Conservation (phyloP, 2,329 filamentous ascomycete genomes). For the Cladosporium sp. region DNA sequence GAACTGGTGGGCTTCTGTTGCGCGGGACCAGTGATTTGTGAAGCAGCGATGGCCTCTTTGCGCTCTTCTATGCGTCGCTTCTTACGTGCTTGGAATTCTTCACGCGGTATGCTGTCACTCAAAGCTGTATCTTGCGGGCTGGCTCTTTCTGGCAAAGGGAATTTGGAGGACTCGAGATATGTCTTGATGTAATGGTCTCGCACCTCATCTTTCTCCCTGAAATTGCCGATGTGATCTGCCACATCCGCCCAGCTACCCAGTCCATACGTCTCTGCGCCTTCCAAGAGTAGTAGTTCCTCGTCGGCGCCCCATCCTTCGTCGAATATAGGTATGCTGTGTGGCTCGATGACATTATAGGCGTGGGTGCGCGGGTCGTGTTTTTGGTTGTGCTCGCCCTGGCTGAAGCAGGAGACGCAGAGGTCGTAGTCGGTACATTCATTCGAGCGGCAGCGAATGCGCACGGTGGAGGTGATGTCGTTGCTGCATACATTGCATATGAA, state of each 20-base stretch:
- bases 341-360: slow-evolving; percentile 89
- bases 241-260: slow-evolving; percentile 97
- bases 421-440: slow-evolving; percentile 86
- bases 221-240: slow-evolving; percentile 95
- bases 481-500: slow-evolving; percentile 98
- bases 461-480: slow-evolving; percentile 93
- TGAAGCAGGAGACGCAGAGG: slow-evolving; percentile 92
- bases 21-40: slow-evolving; percentile 72
- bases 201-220: slow-evolving; percentile 90
- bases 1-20: slow-evolving; percentile 86
- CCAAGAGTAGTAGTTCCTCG: slow-evolving; percentile 86
- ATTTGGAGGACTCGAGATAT: slow-evolving; percentile 76
- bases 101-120: slow-evolving; percentile 74
- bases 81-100: slow-evolving; percentile 89
- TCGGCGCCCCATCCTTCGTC: slow-evolving; percentile 94
- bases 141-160: slow-evolving; percentile 81
- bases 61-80: slow-evolving; percentile 90
- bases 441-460: slow-evolving; percentile 89
- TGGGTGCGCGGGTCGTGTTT: slow-evolving; percentile 84
- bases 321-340: slow-evolving; percentile 97
- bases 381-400: slow-evolving; percentile 72
- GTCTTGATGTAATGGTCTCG: slow-evolving; percentile 87
- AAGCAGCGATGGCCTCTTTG: slow-evolving; percentile 79
- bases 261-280: slow-evolving; percentile 94
- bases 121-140: slow-evolving; percentile 76